Base-by-base conservation (phyloP, 768 basidiomycete genomes). In the Lactifluus volemus region DNA sequence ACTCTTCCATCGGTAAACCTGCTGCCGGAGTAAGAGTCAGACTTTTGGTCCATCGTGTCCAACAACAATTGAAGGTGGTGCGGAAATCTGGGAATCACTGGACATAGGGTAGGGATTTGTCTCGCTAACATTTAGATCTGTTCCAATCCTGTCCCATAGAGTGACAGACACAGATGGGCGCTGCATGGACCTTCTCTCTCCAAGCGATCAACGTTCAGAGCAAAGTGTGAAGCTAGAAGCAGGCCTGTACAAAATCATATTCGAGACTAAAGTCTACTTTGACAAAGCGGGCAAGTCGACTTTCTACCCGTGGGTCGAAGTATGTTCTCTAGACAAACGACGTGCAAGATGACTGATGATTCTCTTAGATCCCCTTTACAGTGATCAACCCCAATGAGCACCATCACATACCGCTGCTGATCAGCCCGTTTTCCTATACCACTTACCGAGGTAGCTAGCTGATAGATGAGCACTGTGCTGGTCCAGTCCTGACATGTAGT, bases 371-470 rank as follows among this genome's bases (percentile, higher is more conserved):
- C 64, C 80, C 84, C 1, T 97, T 97, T 72, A 76, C 77, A 25
- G 81, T 94, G 53, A 75, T 78, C 49, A 80, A 85, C 62, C 85
- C 90, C 7, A 71, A 80, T 54, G 88, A 95, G 67, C 92, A 96
- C 68, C 87, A 94, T 70, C 94, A 97, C 66, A 85, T 97, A 55
- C 94, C 94, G 0, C 76, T 97, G n/a, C 73, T 97, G 14, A 86
- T 96, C 68, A 95, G 90, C 70, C 92, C 93, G 5, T 92, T 86
- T 73, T 89, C 88, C 4, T 97, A 84, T 71, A 94, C 93, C 14
- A 95, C 94, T 6, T 97, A 96, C 70, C 78, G 92, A 64, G 94
- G 94, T n/a, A 95, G 90, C 72, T n/a, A 95, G 90, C 72, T 92
- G 67, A 68, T 19, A 17, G 39, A 25, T 19, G 25, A 49, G 14